phyloP scores from a whole-genome alignment of 441 rosid species.

The Hura crepitans region DNA sequence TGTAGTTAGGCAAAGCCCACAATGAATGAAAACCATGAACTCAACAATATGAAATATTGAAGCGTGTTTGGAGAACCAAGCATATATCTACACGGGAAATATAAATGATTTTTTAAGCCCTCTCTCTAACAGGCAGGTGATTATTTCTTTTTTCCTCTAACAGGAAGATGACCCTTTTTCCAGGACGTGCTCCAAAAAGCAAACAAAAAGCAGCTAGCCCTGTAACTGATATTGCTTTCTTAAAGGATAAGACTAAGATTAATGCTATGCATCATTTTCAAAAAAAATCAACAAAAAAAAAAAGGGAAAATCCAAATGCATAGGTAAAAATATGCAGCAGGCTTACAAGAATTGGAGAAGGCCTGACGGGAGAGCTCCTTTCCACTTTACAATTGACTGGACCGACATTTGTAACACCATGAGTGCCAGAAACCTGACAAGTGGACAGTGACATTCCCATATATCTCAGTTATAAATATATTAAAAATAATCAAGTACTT shows the following conservation, averaged over 20 bases:
- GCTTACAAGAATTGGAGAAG: slow-evolving; percentile 62
- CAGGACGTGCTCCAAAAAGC: background rate
- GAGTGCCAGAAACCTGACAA: slow-evolving; percentile 56
- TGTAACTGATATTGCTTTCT: slow-evolving; percentile 1
- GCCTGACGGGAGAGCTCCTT: slow-evolving; percentile 79
- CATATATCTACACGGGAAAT: background rate
- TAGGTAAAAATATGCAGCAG: slow-evolving; percentile 13
- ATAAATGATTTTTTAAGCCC: background rate
- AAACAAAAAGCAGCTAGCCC: background rate
- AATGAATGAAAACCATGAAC: background rate
- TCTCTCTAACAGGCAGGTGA: background rate
- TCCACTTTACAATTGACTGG: slow-evolving; percentile 74
- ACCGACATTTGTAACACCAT: slow-evolving; percentile 42
- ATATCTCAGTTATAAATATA: slow-evolving; percentile 19
- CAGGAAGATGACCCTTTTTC: background rate
- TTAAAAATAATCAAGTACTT: slow-evolving; percentile 19
- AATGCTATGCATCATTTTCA: background rate
- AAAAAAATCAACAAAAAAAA: background rate
- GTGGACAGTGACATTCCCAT: slow-evolving; percentile 17
- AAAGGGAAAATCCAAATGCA: slow-evolving; percentile 10
- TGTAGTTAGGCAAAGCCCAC: background rate
- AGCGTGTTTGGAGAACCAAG: background rate
- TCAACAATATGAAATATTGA: background rate
- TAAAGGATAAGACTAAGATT: background rate
- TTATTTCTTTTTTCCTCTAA: background rate